phyloP scores from a whole-genome alignment of 1,284 basidiomycete genomes.

The Stygiomarasmius scandens region DNA sequence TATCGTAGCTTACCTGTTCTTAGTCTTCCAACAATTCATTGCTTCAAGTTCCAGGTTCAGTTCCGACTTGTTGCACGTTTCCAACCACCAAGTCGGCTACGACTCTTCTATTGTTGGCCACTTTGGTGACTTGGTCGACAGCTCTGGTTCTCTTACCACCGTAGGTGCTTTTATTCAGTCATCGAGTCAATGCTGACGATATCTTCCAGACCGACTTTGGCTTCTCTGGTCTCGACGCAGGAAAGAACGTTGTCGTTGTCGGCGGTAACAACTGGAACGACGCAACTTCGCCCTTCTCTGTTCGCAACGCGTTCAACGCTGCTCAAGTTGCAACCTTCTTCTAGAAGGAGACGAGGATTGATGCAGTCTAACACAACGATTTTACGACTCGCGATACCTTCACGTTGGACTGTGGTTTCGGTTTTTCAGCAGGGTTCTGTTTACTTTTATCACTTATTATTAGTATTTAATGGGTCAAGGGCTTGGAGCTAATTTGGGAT shows the following conservation, averaged over 20 bases:
- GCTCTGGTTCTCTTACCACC: constrained; percentile 19
- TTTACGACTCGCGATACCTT: background rate
- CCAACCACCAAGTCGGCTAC: constrained; percentile 26
- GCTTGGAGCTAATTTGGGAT: background rate
- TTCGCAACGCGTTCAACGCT: constrained; percentile 16
- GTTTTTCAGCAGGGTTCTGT: background rate
- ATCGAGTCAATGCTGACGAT: background rate
- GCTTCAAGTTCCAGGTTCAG: constrained; percentile 25
- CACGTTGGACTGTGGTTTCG: background rate
- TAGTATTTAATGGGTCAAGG: background rate
- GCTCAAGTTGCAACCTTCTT: constrained; percentile 14
- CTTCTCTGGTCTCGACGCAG: constrained; percentile 20
- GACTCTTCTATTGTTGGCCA: constrained; percentile 22
- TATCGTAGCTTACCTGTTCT: background rate
- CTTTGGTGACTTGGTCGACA: constrained; percentile 18
- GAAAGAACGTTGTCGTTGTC: constrained; percentile 19
- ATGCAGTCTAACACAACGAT: background rate
- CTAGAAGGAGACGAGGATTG: background rate
- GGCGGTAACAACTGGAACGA: constrained; percentile 25
- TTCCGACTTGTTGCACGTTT: constrained; percentile 29
- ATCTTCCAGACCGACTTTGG: constrained; percentile 17
- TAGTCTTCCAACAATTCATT: constrained; percentile 17
- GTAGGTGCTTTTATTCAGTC: background rate
- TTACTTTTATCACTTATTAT: background rate
- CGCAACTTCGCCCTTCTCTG: constrained; percentile 17